Base-by-base conservation (phyloP, 2,329 filamentous ascomycete species). In the Chalara sp. region DNA sequence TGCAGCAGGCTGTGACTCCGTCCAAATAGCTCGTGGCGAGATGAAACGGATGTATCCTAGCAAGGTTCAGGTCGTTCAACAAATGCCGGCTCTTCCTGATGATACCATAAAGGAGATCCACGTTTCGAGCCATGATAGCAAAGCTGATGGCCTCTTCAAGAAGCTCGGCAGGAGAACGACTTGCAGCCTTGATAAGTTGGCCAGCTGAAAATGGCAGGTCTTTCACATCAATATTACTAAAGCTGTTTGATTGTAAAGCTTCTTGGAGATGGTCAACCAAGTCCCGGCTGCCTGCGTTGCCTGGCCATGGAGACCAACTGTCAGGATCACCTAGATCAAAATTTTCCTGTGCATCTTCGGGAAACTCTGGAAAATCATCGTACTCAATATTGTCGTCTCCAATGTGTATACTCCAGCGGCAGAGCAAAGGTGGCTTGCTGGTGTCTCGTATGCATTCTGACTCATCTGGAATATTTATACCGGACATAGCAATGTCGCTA, bases 11-110 rank as follows among this genome's bases (percentile, higher is more conserved):
- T 31, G 59, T 62, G 1, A 57, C 58, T 1, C 70, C 69, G 46
- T 69, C 64, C 4, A 72, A 50, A 46, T 67, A 72, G 10, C 48
- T 66, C 4, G 66, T 59, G 5, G 68, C 67, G 3, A 71, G 57
- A 49, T 72, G 69, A 21, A 67, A 60, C 1, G 67, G 68, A 48
- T 61, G 58, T 5, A 70, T 29, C 28, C 11, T n/a, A 11, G 12
- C 41, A n/a, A 43, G 12, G 12, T 44, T 43, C 41, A n/a, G 41
- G 4, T 43, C 41, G 2, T 21, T 21, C 21, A 21, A 21, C 21
- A 21, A 21, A 2, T 21, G 21, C 21, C 21, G 21, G 21, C 21
- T 21, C 28, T 11, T 28, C 33, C 6, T 6, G 12, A 48, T 43
- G 12, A 43, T 21, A n/a, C 28, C 13, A 2, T 2, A 11, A 11